Percentiles rank a stretch among this genome's conserved stretches.
Conservation (phyloP, 768 basidiomycete genomes). For the Suillus lakei region DNA sequence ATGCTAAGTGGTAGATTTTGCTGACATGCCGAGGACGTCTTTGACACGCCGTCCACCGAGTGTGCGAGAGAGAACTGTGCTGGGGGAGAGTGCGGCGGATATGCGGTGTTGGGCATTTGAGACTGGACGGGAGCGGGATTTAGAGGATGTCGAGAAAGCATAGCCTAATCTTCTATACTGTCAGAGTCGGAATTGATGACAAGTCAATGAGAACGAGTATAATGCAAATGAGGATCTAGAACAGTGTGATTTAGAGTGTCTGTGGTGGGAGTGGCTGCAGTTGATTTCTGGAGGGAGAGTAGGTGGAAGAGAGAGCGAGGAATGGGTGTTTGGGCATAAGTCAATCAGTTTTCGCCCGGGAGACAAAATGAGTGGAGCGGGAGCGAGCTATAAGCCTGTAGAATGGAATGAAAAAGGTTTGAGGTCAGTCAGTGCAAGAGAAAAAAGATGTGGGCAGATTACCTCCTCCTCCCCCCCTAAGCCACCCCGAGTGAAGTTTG, state of each 20-base stretch:
- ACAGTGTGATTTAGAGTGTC: neutral
- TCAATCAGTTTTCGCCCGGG: no score
- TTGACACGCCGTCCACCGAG: constrained; percentile 21
- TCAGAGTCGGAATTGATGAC: constrained; percentile 1
- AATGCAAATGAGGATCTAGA: constrained; percentile 41
- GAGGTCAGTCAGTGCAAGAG: no score
- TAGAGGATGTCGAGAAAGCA: constrained; percentile 26
- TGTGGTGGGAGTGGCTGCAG: constrained; percentile 5
- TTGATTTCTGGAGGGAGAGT: constrained; percentile 27
- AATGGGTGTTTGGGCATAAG: no score
- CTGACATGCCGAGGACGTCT: constrained; percentile 15
- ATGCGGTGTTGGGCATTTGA: constrained; percentile 20
- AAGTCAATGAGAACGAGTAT: constrained; percentile 38
- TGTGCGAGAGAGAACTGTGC: constrained; percentile 13
- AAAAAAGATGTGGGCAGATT: no score
- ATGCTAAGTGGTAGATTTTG: constrained; percentile 56
- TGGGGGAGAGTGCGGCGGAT: constrained; percentile 13
- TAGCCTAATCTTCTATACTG: neutral
- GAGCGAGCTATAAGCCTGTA: no score
- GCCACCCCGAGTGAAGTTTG: no score
- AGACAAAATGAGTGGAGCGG: no score
- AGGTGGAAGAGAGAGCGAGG: constrained; percentile 25
- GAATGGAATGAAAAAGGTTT: no score
- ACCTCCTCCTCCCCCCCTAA: no score
- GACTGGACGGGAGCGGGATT: constrained; percentile 19